Conservation (phyloP, 768 basidiomycete species). For the Multifurca ochricompacta region DNA sequence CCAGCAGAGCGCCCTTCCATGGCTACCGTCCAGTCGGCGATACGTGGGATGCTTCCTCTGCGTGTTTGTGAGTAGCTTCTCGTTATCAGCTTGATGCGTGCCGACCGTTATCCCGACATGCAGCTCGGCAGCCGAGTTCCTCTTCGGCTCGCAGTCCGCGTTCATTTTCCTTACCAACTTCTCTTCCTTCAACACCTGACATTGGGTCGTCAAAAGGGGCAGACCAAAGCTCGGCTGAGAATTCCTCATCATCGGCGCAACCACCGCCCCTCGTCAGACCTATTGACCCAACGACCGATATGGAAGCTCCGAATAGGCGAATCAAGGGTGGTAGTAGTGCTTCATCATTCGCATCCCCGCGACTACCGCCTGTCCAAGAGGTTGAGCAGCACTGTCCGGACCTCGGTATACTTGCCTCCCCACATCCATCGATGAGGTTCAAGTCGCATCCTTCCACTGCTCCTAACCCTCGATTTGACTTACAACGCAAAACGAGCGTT, state of each 20-base stretch:
- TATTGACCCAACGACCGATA: background rate
- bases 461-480: background rate
- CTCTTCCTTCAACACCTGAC: background rate
- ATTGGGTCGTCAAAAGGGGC: background rate
- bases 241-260: background rate
- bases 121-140: background rate
- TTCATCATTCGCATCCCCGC: background rate
- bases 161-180: background rate
- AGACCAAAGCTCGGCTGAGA: background rate
- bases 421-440: background rate
- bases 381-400: background rate
- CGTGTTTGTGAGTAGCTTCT: background rate
- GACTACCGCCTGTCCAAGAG: conserved; percentile 10
- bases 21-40: background rate
- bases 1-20: conserved; percentile 5
- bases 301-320: background rate
- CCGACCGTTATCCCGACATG: background rate
- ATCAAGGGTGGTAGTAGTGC: background rate
- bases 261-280: background rate
- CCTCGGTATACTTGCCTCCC: background rate
- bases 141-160: background rate
- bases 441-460: background rate
- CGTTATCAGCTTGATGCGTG: no score
- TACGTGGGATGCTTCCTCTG: background rate
- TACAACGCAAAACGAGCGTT: background rate